Evolutionary conservation across 106 monocot genomes (phyloP).

Genomic region (Iris macrosiphon): DNA sequence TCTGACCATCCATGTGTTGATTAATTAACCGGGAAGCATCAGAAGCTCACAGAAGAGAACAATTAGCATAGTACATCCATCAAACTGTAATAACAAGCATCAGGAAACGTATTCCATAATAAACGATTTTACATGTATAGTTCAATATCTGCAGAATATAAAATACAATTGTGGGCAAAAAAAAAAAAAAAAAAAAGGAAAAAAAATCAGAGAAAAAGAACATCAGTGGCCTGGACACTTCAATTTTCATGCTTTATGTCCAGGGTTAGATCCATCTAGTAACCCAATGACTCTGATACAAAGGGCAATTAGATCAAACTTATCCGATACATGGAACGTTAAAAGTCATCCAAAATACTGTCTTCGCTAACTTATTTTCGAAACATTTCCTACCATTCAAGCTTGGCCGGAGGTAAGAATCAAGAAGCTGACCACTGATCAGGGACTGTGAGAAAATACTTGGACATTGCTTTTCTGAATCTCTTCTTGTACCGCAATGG

Average conservation of each 20-base stretch:
- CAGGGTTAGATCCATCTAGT: not conserved
- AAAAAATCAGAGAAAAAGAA: not conserved
- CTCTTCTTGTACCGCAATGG: constrained; percentile 84
- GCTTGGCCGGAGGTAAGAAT: too few species aligned
- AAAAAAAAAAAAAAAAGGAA: not conserved
- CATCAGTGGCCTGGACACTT: not conserved
- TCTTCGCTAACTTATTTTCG: too few species aligned
- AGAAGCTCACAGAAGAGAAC: too few species aligned
- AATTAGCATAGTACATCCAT: too few species aligned
- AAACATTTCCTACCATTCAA: too few species aligned
- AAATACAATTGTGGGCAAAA: not conserved
- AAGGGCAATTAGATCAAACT: not conserved
- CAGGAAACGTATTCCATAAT: too few species aligned
- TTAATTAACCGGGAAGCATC: too few species aligned
- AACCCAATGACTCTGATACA: not conserved
- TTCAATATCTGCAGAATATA: not conserved
- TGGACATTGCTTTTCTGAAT: constrained; percentile 92
- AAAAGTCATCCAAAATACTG: too few species aligned
- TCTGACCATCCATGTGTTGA: too few species aligned
- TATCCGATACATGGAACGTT: not conserved
- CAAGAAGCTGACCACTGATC: constrained; percentile 57
- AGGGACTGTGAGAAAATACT: constrained; percentile 77
- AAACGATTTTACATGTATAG: not conserved
- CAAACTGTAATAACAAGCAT: too few species aligned
- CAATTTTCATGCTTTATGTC: constrained; percentile 3